Conservation (phyloP, 495 filamentous ascomycete species). For the Recurvomyces mirabilis region DNA sequence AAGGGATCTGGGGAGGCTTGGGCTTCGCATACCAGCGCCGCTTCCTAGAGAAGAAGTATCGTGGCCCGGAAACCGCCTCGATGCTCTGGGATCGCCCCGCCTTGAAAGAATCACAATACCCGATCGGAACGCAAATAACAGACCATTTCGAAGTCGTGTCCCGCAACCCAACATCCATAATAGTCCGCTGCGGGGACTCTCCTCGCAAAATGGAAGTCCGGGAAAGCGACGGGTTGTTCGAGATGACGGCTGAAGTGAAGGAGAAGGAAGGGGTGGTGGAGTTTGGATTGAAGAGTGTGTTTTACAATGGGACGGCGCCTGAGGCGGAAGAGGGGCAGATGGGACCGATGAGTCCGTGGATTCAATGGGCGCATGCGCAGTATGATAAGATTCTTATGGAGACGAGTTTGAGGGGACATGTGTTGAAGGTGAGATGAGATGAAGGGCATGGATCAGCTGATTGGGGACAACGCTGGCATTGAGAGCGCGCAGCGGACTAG, state of each 20-base stretch:
- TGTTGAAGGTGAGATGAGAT: too few relatives aligned
- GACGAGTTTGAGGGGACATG: constrained; percentile 36
- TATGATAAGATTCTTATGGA: constrained; percentile 55
- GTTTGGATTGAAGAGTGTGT: constrained; percentile 56
- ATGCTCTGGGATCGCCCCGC: constrained; percentile 53
- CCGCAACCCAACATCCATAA: constrained; percentile 48
- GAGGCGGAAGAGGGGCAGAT: constrained; percentile 29
- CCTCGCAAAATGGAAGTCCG: constrained; percentile 47
- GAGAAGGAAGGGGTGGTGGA: constrained; percentile 47
- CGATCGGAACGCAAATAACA: constrained; percentile 52
- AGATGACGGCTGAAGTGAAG: constrained; percentile 54
- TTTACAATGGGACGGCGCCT: constrained; percentile 44
- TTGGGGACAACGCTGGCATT: too few relatives aligned
- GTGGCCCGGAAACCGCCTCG: constrained; percentile 44
- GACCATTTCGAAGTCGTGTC: constrained; percentile 71
- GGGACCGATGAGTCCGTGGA: constrained; percentile 40
- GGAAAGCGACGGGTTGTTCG: constrained; percentile 56
- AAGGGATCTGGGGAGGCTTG: constrained; percentile 57
- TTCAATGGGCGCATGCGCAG: constrained; percentile 49
- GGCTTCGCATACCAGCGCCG: constrained; percentile 54
- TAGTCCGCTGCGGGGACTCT: constrained; percentile 56
- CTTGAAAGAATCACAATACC: constrained; percentile 43
- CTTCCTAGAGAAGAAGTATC: constrained; percentile 52
- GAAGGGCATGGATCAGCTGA: too few relatives aligned
- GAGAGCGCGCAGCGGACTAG: too few relatives aligned